Base-by-base conservation (phyloP, 1,284 basidiomycete genomes). In the Ceratobasidium sp. region DNA sequence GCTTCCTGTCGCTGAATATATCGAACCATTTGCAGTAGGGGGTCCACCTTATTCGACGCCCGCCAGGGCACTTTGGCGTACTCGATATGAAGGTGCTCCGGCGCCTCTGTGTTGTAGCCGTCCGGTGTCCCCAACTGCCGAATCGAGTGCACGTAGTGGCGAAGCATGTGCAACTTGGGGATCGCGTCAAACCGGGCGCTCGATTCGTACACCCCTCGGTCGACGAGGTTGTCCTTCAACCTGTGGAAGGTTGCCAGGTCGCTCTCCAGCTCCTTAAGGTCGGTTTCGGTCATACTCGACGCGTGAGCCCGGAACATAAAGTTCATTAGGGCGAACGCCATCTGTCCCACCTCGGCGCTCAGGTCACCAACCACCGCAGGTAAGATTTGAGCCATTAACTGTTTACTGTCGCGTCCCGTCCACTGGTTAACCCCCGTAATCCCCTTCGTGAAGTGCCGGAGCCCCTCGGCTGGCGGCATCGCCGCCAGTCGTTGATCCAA, bases 41-140 rank as follows among this genome's bases (percentile, higher is more conserved):
- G 44, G 9, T 75, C 36, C 6, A 56, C 53, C 27, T 71, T 62
- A 48, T 75, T 76, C 27, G 66, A 72, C 31, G 74, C 76, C 9
- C 74, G 36, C 56, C 69, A 76, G 4, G 75, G 66, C 9, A 57
- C 45, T 45, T 76, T 76, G 11, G 73, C 73, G 17, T 54, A 65
- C 27, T 72, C 65, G 19, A 75, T 76, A 45, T 76, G 75, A 7
- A 75, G 65, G 15, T 59, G 73, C 33, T 76, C 75, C 19, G 72
- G 74, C 15, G 45, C 41, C 22, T 76, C 73, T 14, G 75, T 75
- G 27, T 74, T 75, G 33, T 75, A 76, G 22, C 69, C 69, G 47
- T 75, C 65, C 4, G 67, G 57, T 11, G 73, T 67, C 6, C 75
- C 75, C 1, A 75, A 51, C 36, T 64, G 45, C 2, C 56, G 48